phyloP scores from a whole-genome alignment of 2,329 filamentous ascomycete species.

The Calonectria pteridis region DNA sequence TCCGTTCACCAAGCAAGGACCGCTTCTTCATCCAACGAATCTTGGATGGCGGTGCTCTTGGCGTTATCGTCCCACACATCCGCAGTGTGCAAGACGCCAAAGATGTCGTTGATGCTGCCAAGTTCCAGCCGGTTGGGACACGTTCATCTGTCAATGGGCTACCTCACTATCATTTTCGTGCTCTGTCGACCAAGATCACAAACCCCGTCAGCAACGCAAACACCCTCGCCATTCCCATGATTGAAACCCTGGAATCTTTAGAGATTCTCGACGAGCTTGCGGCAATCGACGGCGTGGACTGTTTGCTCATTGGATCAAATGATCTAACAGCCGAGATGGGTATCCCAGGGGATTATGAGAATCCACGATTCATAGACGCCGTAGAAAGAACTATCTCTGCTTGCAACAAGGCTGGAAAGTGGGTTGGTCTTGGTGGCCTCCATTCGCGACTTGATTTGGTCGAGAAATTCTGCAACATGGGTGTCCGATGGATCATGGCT shows the following conservation, averaged over 20 bases:
- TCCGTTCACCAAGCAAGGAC: slow-evolving; percentile 41
- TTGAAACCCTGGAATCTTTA: slow-evolving; percentile 44
- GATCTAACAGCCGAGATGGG: slow-evolving; percentile 59
- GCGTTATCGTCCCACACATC: slow-evolving; percentile 44
- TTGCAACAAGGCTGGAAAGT: slow-evolving; percentile 53
- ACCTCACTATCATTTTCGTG: slow-evolving; percentile 36
- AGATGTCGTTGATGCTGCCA: slow-evolving; percentile 42
- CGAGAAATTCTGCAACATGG: slow-evolving; percentile 50
- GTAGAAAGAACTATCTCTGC: slow-evolving; percentile 52
- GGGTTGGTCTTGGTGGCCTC: slow-evolving; percentile 56
- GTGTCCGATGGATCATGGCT: slow-evolving; percentile 45
- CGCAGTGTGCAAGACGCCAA: slow-evolving; percentile 39
- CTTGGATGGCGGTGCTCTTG: slow-evolving; percentile 41
- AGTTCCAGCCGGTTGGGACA: slow-evolving; percentile 42
- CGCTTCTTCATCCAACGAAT: slow-evolving; percentile 43
- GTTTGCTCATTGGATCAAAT: slow-evolving; percentile 57
- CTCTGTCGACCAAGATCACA: slow-evolving; percentile 34
- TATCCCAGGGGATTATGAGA: slow-evolving; percentile 42
- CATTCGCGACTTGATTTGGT: slow-evolving; percentile 55
- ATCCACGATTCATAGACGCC: slow-evolving; percentile 35
- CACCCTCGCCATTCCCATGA: slow-evolving; percentile 45
- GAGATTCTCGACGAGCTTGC: slow-evolving; percentile 48
- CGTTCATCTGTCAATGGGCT: slow-evolving; percentile 40
- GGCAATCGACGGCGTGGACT: slow-evolving; percentile 55
- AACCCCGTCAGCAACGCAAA: slow-evolving; percentile 37